Evolutionary conservation across 2,329 filamentous ascomycete genomes (phyloP).

Genomic region (Ascochyta rabiei): DNA sequence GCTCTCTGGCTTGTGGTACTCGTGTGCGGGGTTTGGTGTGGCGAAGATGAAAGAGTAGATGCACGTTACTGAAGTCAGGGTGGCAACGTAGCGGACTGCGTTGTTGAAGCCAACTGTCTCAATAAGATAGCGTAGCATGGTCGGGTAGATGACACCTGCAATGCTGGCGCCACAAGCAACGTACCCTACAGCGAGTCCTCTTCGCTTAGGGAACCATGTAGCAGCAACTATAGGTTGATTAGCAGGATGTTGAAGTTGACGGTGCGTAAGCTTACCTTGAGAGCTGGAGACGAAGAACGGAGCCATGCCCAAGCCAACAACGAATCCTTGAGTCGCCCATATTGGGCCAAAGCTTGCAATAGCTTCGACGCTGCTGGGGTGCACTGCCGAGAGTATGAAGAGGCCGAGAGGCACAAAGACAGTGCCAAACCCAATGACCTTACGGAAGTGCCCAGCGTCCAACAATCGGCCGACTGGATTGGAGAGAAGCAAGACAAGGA

Average conservation of each 20-base stretch:
- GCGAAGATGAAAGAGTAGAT: conserved; percentile 52
- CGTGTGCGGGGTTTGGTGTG: conserved; percentile 51
- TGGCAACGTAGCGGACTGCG: conserved; percentile 51
- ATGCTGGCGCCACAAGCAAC: conserved; percentile 59
- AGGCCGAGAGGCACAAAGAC: conserved; percentile 53
- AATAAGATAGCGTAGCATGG: conserved; percentile 55
- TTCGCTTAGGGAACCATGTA: conserved; percentile 57
- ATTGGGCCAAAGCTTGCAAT: conserved; percentile 52
- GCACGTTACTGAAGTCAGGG: conserved; percentile 50
- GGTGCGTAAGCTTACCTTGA: conserved; percentile 48
- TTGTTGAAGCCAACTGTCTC: conserved; percentile 52
- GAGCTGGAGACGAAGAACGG: conserved; percentile 60
- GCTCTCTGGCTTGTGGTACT: conserved; percentile 46
- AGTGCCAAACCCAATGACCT: conserved; percentile 50
- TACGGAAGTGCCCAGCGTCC: conserved; percentile 53
- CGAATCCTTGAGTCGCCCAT: conserved; percentile 56
- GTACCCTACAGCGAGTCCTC: conserved; percentile 57
- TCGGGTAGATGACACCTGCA: conserved; percentile 54
- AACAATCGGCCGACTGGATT: conserved; percentile 55
- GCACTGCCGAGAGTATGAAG: conserved; percentile 52
- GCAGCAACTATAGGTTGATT: conserved; percentile 51
- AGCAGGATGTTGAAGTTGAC: conserved; percentile 2
- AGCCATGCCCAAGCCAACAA: conserved; percentile 58
- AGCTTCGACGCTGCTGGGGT: conserved; percentile 44
- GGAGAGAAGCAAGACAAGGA: conserved; percentile 54